Conservation (phyloP, 345 rosid genomes). For the Zanthoxylum bungeanum region DNA sequence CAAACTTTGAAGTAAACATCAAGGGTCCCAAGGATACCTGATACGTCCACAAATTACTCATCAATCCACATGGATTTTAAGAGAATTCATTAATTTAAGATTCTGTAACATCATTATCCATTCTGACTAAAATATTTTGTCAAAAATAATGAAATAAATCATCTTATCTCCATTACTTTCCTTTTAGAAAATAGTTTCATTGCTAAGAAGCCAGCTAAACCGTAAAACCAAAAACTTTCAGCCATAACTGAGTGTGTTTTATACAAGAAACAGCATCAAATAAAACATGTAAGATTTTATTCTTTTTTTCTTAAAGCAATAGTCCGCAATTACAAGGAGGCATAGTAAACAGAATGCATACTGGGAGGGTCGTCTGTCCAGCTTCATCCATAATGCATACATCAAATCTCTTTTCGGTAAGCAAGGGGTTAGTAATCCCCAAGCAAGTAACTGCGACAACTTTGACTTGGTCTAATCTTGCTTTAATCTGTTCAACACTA, state of each 20-base stretch:
- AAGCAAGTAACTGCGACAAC: slow-evolving; percentile 94
- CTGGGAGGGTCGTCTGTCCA: slow-evolving; percentile 93
- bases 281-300: neutral
- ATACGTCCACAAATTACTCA: slow-evolving; percentile 20
- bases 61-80: neutral
- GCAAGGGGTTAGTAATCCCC: slow-evolving; percentile 87
- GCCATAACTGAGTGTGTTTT: neutral
- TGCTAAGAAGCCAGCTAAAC: neutral
- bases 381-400: slow-evolving; percentile 98
- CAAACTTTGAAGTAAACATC: slow-evolving; percentile 80
- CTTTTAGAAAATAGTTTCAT: neutral
- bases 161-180: neutral
- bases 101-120: neutral
- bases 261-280: neutral
- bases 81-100: neutral
- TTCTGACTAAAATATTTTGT: neutral
- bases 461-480: slow-evolving; percentile 67
- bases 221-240: neutral
- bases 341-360: slow-evolving; percentile 35
- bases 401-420: slow-evolving; percentile 79
- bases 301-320: no score
- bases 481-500: slow-evolving; percentile 66
- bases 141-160: neutral
- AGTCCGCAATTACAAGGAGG: neutral
- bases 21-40: slow-evolving; percentile 94